Evolutionary conservation across 768 basidiomycete genomes (phyloP), one percentile per base, ranked within the genome.

Genomic region (Pluteus cervinus): DNA sequence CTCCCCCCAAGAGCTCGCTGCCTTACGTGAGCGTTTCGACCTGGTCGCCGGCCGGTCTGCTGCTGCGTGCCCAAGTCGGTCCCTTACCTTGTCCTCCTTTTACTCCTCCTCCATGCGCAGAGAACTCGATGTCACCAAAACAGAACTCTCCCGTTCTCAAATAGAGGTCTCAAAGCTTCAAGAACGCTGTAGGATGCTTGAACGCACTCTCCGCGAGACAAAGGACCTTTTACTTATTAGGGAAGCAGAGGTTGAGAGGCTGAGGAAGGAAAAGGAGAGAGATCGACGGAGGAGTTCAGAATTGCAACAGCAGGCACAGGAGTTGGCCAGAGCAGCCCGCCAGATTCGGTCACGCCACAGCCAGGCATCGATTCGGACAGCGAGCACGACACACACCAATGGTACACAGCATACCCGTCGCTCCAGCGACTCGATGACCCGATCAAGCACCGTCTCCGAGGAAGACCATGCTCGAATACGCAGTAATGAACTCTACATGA

Each of bases 401-500:
- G 15, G 28, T 15, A 12, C 28, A 29, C 8, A 47, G 45, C 33
- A 54, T 47, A 45, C 57, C 60, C 34, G 45, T 52, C 30, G 54
- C 54, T 43, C 42, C 47, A 43, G 28, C 23, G 39, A 45, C 48
- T 40, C 46, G 41, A 38, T 47, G 50, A 46, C 44, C 42, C 40
- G 42, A 9, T 41, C 41, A 11, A 41, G 42, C 3, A 43, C 48
- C 17, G 36, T 39, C 24, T 35, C 50, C 28, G 66, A 76, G 21
- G 81, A 86, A 57, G 71, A 75, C 29, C 66, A 64, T 8, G 81
- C 79, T 9, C 74, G 77, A 23, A 45, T 63, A 26, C 75, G 73
- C 40, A 74, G 76, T 50, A 57, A 65, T 39, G 86, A 86, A 52
- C 63, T 69, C 15, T 86, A 79, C 56, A 69, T 86, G 61, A 83